A percentile compares a stretch with the other conserved stretches of the same genome.
These are phyloP conservation scores for Tilletiopsis washingtonensis DNA, from an alignment of 1,284 basidiomycete species.

Conservation along the genomic window DNA sequence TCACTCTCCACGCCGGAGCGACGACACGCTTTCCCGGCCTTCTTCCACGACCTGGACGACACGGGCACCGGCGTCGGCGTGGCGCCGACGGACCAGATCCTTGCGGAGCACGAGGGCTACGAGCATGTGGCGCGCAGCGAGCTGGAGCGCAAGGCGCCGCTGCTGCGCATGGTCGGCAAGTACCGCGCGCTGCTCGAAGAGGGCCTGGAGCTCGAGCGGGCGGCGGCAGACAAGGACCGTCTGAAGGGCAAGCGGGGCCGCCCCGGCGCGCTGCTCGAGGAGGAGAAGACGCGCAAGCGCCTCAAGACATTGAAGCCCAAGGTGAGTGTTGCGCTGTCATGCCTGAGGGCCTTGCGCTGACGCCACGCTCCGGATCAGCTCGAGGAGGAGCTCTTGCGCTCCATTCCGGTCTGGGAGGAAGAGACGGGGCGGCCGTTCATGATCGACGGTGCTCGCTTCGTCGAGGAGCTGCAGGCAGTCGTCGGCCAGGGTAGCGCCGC, in stretches of 20 bases:
- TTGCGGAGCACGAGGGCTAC: slow-evolving; percentile 80
- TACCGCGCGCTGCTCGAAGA: slow-evolving; percentile 89
- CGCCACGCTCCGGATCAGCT: slow-evolving; percentile 5
- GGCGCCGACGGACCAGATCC: slow-evolving; percentile 50
- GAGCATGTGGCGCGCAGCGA: slow-evolving; percentile 73
- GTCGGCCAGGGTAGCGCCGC: slow-evolving; percentile 7
- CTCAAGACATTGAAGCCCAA: slow-evolving; percentile 90
- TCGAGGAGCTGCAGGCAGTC: slow-evolving; percentile 59
- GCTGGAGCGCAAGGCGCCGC: slow-evolving; percentile 63
- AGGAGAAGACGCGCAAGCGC: slow-evolving; percentile 95
- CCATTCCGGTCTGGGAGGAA: slow-evolving; percentile 81
- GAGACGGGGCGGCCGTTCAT: slow-evolving; percentile 68
- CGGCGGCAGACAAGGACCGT: slow-evolving; percentile 56
- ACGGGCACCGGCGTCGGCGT: slow-evolving; percentile 7
- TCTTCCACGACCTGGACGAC: slow-evolving; percentile 21
- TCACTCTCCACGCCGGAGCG: slow-evolving; percentile 76
- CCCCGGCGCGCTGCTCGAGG: slow-evolving; percentile 60
- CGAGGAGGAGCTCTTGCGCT: slow-evolving; percentile 72
- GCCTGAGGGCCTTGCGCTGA: background rate
- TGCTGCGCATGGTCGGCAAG: slow-evolving; percentile 70
- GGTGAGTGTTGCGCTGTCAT: slow-evolving; percentile 50
- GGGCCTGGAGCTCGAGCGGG: slow-evolving; percentile 65
- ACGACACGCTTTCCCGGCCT: slow-evolving; percentile 48
- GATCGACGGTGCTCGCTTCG: slow-evolving; percentile 73
- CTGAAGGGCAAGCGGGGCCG: slow-evolving; percentile 52